phyloP scores from a whole-genome alignment of 768 basidiomycete genomes.

The Suillus subalutaceus region DNA sequence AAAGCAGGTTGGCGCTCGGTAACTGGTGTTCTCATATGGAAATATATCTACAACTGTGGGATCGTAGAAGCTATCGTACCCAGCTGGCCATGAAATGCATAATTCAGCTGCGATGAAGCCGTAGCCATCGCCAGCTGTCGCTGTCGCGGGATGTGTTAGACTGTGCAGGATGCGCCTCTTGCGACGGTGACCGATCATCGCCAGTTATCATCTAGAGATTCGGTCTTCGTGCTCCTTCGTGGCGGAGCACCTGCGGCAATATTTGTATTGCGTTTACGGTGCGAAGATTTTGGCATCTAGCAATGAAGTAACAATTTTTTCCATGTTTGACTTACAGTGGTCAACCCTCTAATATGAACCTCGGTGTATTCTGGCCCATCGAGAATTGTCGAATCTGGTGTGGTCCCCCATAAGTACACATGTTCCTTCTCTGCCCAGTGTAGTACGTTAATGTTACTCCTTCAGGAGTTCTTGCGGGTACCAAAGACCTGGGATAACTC shows the following conservation, averaged over 20 bases:
- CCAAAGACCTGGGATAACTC: constrained; percentile 55
- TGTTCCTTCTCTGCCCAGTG: background rate
- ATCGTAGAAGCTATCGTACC: background rate
- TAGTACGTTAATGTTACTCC: background rate
- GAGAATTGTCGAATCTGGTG: background rate
- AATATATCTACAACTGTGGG: background rate
- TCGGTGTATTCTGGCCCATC: background rate
- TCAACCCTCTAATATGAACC: background rate
- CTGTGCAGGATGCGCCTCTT: background rate
- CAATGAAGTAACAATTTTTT: background rate
- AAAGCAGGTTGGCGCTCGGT: background rate
- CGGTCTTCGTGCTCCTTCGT: background rate
- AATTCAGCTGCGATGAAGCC: background rate
- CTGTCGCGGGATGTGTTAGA: background rate
- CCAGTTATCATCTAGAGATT: background rate
- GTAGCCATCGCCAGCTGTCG: background rate
- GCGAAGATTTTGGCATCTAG: background rate
- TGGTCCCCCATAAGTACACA: background rate
- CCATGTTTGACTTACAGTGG: background rate
- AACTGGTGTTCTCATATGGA: background rate
- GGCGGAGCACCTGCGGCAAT: background rate
- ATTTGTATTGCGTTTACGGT: background rate
- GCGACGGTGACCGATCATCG: background rate
- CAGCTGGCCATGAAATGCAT: background rate
- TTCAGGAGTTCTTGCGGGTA: background rate